Conservation (phyloP, 2,329 filamentous ascomycete genomes). For the Ophiostoma triangulosporum region DNA sequence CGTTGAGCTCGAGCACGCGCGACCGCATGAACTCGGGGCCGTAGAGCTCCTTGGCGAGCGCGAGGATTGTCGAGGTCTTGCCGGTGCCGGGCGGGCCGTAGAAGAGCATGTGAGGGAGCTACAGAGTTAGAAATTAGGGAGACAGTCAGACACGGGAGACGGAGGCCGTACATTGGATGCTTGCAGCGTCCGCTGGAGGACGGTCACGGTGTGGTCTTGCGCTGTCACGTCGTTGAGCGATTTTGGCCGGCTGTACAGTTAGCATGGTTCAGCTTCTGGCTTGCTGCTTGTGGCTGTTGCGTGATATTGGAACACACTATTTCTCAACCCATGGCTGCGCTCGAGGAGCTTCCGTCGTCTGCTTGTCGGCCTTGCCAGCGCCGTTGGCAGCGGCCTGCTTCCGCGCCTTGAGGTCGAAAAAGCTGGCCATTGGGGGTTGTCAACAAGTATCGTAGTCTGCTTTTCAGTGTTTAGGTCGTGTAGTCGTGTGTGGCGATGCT, state of each 20-base stretch:
- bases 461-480: background rate
- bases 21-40: constrained; percentile 86
- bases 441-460: too few relatives aligned
- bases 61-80: constrained; percentile 95
- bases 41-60: constrained; percentile 92
- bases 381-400: constrained; percentile 60
- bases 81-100: constrained; percentile 95
- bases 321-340: constrained; percentile 97
- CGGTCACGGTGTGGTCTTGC: constrained; percentile 91
- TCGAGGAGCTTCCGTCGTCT: constrained; percentile 47
- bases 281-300: background rate
- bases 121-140: background rate
- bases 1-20: constrained; percentile 96
- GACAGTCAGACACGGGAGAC: background rate
- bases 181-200: constrained; percentile 84
- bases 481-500: background rate
- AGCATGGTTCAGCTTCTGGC: constrained; percentile 19
- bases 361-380: constrained; percentile 48
- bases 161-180: constrained; percentile 59
- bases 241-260: constrained; percentile 64
- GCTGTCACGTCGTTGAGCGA: constrained; percentile 88
- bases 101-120: constrained; percentile 98
- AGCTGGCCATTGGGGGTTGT: constrained; percentile 55
- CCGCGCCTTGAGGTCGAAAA: constrained; percentile 91
- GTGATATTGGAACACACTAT: constrained; percentile 51